These are phyloP conservation scores for Pseudogymnoascus sp. DNA, from an alignment of 2,329 filamentous ascomycete species.

Conservation along the genomic window DNA sequence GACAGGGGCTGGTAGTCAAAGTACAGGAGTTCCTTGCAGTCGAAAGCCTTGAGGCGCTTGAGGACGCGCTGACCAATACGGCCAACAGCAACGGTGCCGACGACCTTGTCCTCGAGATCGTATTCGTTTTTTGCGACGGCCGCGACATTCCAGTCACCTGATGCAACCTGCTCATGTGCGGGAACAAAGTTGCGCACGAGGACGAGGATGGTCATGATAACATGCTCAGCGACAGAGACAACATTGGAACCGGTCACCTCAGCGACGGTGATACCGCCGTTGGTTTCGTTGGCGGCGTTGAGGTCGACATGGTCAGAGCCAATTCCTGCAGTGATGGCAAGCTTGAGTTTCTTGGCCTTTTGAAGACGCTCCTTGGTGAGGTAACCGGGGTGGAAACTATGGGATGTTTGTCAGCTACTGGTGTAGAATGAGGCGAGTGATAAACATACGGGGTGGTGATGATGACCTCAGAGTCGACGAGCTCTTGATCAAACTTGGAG, in stretches of 20 bases:
- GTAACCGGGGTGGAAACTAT: conserved; percentile 95
- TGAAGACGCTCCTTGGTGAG: conserved; percentile 91
- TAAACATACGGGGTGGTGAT: conserved; percentile 83
- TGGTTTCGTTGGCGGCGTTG: conserved; percentile 94
- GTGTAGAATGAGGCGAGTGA: conserved; percentile 4
- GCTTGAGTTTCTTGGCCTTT: conserved; percentile 98
- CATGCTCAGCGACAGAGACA: conserved; percentile 96
- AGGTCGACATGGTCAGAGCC: conserved; percentile 98
- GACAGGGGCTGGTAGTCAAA: conserved; percentile 96
- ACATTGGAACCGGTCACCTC: conserved; percentile 98
- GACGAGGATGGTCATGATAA: conserved; percentile 95
- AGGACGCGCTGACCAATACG: conserved; percentile 98
- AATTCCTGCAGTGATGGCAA: conserved; percentile 94
- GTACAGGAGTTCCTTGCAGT: conserved; percentile 99
- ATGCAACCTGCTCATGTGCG: conserved; percentile 85
- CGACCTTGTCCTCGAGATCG: conserved; percentile 94
- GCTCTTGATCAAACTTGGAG: conserved; percentile 90
- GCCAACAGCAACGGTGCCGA: conserved; percentile 94
- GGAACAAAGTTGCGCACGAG: conserved; percentile 98
- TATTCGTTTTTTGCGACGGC: conserved; percentile 97
- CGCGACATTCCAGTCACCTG: conserved; percentile 91
- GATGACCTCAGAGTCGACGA: conserved; percentile 95
- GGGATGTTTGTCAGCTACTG: conserved; percentile 7
- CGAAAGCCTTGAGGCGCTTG: conserved; percentile 89
- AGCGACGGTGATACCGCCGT: conserved; percentile 92